These are phyloP conservation scores for Papilionanthe hybrid DNA, from an alignment of 116 monocot genomes.

Conservation along the genomic window DNA sequence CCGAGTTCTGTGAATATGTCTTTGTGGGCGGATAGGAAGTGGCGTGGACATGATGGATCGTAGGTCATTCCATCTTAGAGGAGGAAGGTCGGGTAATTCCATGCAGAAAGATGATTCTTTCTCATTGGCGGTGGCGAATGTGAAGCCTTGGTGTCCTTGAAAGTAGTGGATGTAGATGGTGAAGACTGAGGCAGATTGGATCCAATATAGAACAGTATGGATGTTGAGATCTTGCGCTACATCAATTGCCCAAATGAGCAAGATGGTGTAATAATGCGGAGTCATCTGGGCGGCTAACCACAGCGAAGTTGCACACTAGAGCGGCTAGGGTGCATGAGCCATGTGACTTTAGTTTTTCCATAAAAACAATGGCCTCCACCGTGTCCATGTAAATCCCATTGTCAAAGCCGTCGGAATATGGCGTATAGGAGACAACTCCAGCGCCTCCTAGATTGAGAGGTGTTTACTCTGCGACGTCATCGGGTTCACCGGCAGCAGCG, in stretches of 20 bases:
- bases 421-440: not conserved
- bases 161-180: slow-evolving; percentile 22
- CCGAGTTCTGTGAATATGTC: not conserved
- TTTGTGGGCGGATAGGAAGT: not conserved
- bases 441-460: not conserved
- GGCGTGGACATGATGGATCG: slow-evolving; percentile 6
- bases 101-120: not conserved
- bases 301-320: slow-evolving; percentile 11
- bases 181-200: slow-evolving; percentile 24
- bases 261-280: too few species aligned
- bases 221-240: slow-evolving; percentile 12
- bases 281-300: not conserved
- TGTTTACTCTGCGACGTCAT: not conserved
- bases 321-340: slow-evolving; percentile 2
- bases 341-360: not conserved
- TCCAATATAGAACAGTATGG: slow-evolving; percentile 14
- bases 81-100: slow-evolving; percentile 8
- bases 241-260: slow-evolving; percentile 13
- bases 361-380: too few species aligned
- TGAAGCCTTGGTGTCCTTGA: slow-evolving; percentile 11
- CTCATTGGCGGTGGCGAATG: slow-evolving; percentile 9
- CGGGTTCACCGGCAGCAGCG: slow-evolving; percentile 6
- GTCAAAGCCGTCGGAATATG: not conserved
- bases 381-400: not conserved
- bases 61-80: slow-evolving; percentile 7